These are phyloP conservation scores for Xylariomycetidae sp. DNA, from an alignment of 2,329 filamentous ascomycete genomes.

Conservation along the genomic window DNA sequence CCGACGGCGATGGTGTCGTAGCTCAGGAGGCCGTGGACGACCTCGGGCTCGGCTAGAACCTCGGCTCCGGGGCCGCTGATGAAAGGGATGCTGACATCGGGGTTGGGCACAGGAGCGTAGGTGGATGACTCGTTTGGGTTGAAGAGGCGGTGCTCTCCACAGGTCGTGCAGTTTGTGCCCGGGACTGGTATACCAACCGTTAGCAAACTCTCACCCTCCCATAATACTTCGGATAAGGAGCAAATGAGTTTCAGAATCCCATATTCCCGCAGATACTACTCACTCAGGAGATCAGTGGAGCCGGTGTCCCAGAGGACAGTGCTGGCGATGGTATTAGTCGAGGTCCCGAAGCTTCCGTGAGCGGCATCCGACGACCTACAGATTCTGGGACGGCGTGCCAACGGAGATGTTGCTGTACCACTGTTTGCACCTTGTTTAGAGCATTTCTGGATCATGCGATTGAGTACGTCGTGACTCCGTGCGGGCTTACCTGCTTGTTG, in stretches of 20 bases:
- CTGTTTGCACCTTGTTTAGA: too few relatives aligned
- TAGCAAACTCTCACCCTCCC: background rate
- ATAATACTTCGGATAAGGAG: background rate
- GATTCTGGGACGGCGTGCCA: constrained; percentile 18
- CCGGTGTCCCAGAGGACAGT: constrained; percentile 28
- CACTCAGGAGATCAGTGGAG: constrained; percentile 19
- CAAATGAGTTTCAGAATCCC: too few relatives aligned
- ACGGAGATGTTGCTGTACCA: constrained; percentile 10
- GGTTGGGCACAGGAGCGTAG: constrained; percentile 18
- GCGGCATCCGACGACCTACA: too few relatives aligned
- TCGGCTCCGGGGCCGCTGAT: constrained; percentile 24
- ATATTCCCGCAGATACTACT: too few relatives aligned
- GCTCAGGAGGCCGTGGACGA: constrained; percentile 19
- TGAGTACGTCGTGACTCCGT: background rate
- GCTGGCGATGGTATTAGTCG: too few relatives aligned
- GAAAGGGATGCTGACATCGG: constrained; percentile 13
- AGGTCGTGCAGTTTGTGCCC: constrained; percentile 23
- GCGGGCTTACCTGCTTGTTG: constrained; percentile 8
- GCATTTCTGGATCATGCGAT: background rate
- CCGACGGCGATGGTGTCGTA: constrained; percentile 25
- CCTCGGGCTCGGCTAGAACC: constrained; percentile 16
- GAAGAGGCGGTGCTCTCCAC: constrained; percentile 19
- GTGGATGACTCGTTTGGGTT: constrained; percentile 23
- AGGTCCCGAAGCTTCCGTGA: too few relatives aligned
- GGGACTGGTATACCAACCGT: constrained; percentile 14